phyloP scores from a whole-genome alignment of 2,329 filamentous ascomycete genomes.

The Cordyceps cicadae region DNA sequence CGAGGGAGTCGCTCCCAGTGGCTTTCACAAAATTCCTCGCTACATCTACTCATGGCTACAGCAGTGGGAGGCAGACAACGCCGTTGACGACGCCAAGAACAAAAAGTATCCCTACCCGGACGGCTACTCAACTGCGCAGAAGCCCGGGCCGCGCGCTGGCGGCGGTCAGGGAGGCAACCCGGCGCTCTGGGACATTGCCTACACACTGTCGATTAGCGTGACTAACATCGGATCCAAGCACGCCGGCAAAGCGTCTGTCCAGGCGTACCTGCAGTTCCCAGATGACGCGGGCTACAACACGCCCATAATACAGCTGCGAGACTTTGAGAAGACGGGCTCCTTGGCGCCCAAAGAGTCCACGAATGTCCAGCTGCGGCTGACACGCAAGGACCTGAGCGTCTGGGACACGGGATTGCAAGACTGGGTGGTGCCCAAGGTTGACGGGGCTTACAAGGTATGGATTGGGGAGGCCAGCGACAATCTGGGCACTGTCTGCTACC shows the following conservation, averaged over 20 bases:
- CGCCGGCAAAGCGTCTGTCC: constrained; percentile 37
- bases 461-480: constrained; percentile 31
- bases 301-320: constrained; percentile 58
- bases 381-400: constrained; percentile 62
- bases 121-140: constrained; percentile 50
- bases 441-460: constrained; percentile 32
- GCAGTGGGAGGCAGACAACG: constrained; percentile 29
- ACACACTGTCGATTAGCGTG: constrained; percentile 37
- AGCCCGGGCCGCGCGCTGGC: constrained; percentile 47
- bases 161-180: constrained; percentile 64
- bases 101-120: constrained; percentile 52
- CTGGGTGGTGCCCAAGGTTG: constrained; percentile 46
- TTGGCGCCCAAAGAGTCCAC: constrained; percentile 45
- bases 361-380: constrained; percentile 50
- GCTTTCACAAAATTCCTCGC: constrained; percentile 52
- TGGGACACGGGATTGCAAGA: constrained; percentile 63
- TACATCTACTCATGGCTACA: constrained; percentile 64
- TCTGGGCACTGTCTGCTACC: constrained; percentile 23
- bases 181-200: constrained; percentile 46
- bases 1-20: constrained; percentile 50
- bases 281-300: constrained; percentile 44
- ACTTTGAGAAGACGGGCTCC: constrained; percentile 58
- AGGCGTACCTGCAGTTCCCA: constrained; percentile 39
- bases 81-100: constrained; percentile 27
- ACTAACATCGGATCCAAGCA: constrained; percentile 41